Evolutionary conservation across 2,329 filamentous ascomycete species (phyloP), one percentile per base, ranked within the genome.

Genomic region (Ceratocystis eucalypticola): DNA sequence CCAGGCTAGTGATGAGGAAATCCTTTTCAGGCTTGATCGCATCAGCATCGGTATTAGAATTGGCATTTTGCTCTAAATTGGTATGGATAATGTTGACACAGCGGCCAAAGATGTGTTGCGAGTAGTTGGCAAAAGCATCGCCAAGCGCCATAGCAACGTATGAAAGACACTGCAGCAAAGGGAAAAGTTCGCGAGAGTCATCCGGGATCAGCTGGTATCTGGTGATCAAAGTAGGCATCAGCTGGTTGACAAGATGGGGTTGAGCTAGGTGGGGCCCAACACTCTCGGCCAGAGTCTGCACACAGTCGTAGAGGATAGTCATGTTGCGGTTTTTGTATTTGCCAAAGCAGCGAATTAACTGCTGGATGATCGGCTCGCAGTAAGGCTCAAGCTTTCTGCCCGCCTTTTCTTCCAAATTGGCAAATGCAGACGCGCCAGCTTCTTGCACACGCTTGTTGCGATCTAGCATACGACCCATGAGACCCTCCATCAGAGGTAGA

Each of bases 311-410:
- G 44, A 99, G 84, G 65, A 97, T 95, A 78, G 95, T 96, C 85
- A 97, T 96, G 78, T 99, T 99, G 72, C 91, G 88, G 76, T 97
- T 93, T 81, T 99, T 97, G 84, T 97, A 99, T 76, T 89, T 91
- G 65, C 81, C 83, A 76, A 99, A 99, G 76, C 94, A 99, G 68
- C 83, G 81, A 64, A 96, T 91, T 72, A 93, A 97, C 74, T 97
- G 94, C 69, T 87, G 87, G 65, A 97, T 84, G 71, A 99, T 97
- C 30, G 92, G 89, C 33, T 87, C 83, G 72, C 90, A 92, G 77
- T 96, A 99, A 0, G 90, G 90, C 69, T 87, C 85, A 53, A 99
- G 78, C 69, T 87, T 82, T 69, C 85, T 85, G 67, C 90, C 90
- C 0, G 94, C 89, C 75, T 95, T 95, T 74, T 97, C 94, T 75